Base-by-base conservation (phyloP, 345 rosid species). In the Cardamine resedifolia region DNA sequence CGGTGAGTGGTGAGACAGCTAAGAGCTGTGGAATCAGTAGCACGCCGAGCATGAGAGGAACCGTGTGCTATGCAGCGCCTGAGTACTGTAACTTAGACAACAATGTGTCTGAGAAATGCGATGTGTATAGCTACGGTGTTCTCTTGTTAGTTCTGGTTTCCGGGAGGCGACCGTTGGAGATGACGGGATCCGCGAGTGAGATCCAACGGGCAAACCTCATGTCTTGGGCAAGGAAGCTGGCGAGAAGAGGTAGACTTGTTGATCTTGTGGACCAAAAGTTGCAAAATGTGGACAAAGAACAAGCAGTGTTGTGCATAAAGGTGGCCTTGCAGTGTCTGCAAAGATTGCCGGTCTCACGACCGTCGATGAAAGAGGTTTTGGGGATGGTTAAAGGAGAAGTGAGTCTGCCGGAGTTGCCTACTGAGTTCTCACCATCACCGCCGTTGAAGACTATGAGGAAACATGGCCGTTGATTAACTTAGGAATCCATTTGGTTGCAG, bases 1-100 rank as follows among this genome's bases (percentile, higher is more conserved):
- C 94, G 3, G 69, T 76, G 49, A 85, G 90, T 6, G 89, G 97
- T 34, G 96, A 95, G 71, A 83, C 88, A 39, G 84, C 86, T 4
- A 87, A 73, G 81, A 91, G 98, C 69, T 87, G 88, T n/a, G 96
- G 93, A 9, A 52, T 91, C 27, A 85, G 96, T 56, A 95, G 99
- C 75, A 95, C 99, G 1, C 99, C 98, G 3, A 95, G 99, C 75
- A 91, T 91, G 98, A 83, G 99, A 81, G 99, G 99, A 73, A 95
- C 98, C 0, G 87, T 95, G 31, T 95, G 98, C 68, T 95, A 95
- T 55, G 81, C 84, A 43, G 98, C 99, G 30, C 99, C 99, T 7
- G 99, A 95, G 75, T 91, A 79, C 6, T 84, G 90, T 27, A 89
- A 88, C 0, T 4, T 70, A 28, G 79, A 64, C 20, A 83, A 50